These are phyloP conservation scores for Gentiana dahurica DNA, from an alignment of 257 asterid genomes.

Conservation along the genomic window DNA sequence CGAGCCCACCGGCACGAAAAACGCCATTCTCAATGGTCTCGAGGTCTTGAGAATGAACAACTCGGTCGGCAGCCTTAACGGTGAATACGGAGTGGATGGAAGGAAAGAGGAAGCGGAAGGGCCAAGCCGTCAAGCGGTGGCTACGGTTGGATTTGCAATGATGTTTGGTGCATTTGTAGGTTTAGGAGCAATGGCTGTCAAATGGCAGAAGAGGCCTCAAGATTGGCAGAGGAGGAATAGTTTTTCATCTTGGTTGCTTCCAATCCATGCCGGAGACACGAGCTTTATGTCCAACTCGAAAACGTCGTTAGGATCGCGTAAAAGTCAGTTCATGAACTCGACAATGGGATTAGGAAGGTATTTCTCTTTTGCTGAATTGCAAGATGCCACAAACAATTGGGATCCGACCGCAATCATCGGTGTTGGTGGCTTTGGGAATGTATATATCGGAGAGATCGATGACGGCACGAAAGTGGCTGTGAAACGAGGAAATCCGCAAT, in stretches of 20 bases:
- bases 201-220: conserved; percentile 92
- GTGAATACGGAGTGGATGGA: conserved; percentile 33
- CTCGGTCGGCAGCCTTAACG: conserved; percentile 35
- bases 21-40: conserved; percentile 22
- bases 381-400: conserved; percentile 81
- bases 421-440: conserved; percentile 90
- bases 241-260: conserved; percentile 89
- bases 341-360: conserved; percentile 40
- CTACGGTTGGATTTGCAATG: conserved; percentile 14
- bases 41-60: conserved; percentile 34
- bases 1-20: conserved; percentile 9
- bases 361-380: conserved; percentile 37
- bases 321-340: conserved; percentile 43
- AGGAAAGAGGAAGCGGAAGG: background rate
- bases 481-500: conserved; percentile 89
- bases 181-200: conserved; percentile 80
- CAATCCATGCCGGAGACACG: conserved; percentile 50
- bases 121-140: conserved; percentile 46
- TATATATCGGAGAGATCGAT: conserved; percentile 53
- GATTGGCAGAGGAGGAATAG: conserved; percentile 76
- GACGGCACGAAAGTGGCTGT: conserved; percentile 74
- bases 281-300: conserved; percentile 30
- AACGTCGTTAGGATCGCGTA: conserved; percentile 28
- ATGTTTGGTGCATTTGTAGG: conserved; percentile 24
- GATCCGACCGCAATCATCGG: conserved; percentile 56